A percentile compares a stretch with the other conserved stretches of the same genome.
Evolutionary conservation across 257 asterid species (phyloP).

Genomic region (Solanum commersonii): DNA sequence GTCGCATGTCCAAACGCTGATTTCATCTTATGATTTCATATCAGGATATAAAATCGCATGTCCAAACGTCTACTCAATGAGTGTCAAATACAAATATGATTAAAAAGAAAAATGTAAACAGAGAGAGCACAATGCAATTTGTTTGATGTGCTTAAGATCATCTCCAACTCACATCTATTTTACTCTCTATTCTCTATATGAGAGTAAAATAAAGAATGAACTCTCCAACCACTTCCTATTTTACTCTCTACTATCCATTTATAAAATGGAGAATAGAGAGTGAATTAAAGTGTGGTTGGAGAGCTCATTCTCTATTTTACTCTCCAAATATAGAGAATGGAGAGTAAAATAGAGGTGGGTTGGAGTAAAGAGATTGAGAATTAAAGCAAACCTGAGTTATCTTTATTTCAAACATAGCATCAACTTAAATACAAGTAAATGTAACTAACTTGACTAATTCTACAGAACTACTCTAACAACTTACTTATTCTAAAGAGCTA

Average conservation of each 20-base stretch:
- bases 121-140: not conserved
- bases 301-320: too few relatives aligned
- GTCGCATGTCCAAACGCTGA: not conserved
- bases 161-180: not conserved
- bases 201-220: not conserved
- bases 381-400: too few relatives aligned
- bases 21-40: too few relatives aligned
- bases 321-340: too few relatives aligned
- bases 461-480: not conserved
- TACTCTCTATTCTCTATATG: too few relatives aligned
- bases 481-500: not conserved
- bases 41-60: too few relatives aligned
- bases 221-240: not conserved
- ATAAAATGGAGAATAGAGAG: too few relatives aligned
- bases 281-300: not conserved
- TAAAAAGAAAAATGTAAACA: not conserved
- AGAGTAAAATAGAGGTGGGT: not conserved
- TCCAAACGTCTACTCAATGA: not conserved
- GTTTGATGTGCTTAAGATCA: not conserved
- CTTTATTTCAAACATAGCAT: not conserved
- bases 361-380: not conserved
- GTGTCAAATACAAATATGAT: not conserved
- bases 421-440: not conserved
- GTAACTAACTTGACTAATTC: not conserved
- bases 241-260: not conserved